Evolutionary conservation across 164 flowering plant genomes (phyloP).

Genomic region (Platanus orientalis): DNA sequence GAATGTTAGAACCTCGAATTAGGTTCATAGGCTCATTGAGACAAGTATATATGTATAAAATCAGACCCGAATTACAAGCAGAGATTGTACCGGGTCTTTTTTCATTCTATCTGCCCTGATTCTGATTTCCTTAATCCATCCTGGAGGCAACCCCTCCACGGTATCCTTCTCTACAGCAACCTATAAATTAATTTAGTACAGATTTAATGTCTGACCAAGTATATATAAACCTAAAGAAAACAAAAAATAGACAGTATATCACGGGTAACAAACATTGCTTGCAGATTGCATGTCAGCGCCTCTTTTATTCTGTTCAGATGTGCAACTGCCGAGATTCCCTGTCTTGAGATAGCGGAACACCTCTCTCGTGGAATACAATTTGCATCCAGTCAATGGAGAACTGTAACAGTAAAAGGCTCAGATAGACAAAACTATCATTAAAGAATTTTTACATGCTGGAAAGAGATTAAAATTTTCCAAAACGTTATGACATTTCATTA

Average conservation of each 20-base stretch:
- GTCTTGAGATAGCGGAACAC: conserved; percentile 32
- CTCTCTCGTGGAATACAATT: conserved; percentile 32
- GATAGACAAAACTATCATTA: not conserved
- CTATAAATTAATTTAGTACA: conserved; percentile 34
- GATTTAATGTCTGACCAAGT: not conserved
- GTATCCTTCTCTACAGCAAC: conserved; percentile 25
- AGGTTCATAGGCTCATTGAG: not conserved
- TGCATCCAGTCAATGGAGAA: conserved; percentile 29
- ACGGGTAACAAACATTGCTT: conserved; percentile 7
- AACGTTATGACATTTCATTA: too few species aligned
- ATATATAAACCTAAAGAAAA: not conserved
- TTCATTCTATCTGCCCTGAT: conserved; percentile 22
- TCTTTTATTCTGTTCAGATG: not conserved
- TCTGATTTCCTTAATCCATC: conserved; percentile 52
- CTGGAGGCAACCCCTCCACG: conserved; percentile 52
- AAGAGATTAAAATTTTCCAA: not conserved
- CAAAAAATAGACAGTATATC: conserved; percentile 3
- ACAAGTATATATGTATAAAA: not conserved
- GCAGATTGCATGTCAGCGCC: not conserved
- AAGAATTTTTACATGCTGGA: not conserved
- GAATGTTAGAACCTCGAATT: not conserved
- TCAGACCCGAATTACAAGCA: conserved; percentile 1
- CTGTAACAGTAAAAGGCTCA: conserved; percentile 31
- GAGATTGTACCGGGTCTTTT: conserved; percentile 43
- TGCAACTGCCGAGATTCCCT: conserved; percentile 5